phyloP scores from a whole-genome alignment of 768 basidiomycete species.

The Rhizopogon rudus region DNA sequence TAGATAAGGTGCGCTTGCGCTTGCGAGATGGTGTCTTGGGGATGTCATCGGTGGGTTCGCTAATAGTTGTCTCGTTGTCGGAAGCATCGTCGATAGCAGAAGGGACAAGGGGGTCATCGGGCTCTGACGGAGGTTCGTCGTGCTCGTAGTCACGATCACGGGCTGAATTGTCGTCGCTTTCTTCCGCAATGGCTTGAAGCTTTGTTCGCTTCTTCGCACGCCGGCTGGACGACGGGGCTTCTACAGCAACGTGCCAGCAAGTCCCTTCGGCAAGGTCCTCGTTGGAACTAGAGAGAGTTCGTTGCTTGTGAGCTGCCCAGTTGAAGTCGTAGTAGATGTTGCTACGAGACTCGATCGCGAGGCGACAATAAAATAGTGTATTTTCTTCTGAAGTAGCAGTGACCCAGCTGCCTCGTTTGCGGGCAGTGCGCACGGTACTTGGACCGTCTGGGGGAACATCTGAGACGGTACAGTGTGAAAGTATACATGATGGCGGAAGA shows the following conservation, averaged over 20 bases:
- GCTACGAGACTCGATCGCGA: conserved; percentile 52
- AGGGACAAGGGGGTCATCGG: conserved; percentile 18
- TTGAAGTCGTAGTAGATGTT: conserved; percentile 60
- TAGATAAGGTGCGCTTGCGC: conserved; percentile 35
- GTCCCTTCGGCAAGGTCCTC: conserved; percentile 32
- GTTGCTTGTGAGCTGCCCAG: conserved; percentile 47
- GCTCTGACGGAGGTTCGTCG: conserved; percentile 12
- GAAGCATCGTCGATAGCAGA: conserved; percentile 10
- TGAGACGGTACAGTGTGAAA: conserved; percentile 47
- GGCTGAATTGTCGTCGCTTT: not conserved
- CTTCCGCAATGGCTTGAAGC: conserved; percentile 18
- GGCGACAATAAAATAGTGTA: conserved; percentile 47
- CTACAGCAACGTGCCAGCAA: conserved; percentile 41
- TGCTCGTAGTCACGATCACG: conserved; percentile 17
- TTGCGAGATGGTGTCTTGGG: conserved; percentile 53
- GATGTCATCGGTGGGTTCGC: conserved; percentile 20
- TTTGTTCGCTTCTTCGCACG: conserved; percentile 12
- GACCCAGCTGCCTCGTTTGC: conserved; percentile 16
- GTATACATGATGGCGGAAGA: conserved; percentile 46
- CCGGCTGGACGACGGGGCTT: conserved; percentile 8
- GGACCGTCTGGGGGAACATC: conserved; percentile 16
- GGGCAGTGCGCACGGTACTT: conserved; percentile 6
- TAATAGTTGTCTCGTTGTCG: conserved; percentile 25
- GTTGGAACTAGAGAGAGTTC: conserved; percentile 27
- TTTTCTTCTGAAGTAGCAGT: conserved; percentile 14